Percentiles rank a stretch among this genome's conserved stretches.
Conservation (phyloP, 2,329 filamentous ascomycete genomes). For the Parastagonospora avenae region DNA sequence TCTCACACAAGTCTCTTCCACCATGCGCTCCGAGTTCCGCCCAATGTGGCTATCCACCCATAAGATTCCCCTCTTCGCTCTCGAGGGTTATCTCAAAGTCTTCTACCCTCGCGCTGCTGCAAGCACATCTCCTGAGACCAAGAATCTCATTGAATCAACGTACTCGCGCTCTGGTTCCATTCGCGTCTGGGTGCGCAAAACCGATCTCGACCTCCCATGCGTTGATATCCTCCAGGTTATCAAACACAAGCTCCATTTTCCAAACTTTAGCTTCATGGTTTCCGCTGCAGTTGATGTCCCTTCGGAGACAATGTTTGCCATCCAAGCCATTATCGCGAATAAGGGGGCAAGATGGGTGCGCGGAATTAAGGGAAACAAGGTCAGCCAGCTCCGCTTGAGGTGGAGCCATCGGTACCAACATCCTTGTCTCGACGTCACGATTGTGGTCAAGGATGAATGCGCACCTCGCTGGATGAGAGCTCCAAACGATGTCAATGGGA, state of each 20-base stretch:
- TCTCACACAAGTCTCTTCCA: constrained; percentile 25
- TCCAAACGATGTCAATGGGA: background rate
- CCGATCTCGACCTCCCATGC: constrained; percentile 1
- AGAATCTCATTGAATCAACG: constrained; percentile 7
- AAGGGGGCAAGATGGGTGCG: constrained; percentile 15
- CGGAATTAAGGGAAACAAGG: constrained; percentile 7
- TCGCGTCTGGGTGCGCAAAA: constrained; percentile 14
- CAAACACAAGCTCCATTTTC: constrained; percentile 24
- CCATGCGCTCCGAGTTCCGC: constrained; percentile 34
- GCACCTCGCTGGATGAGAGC: constrained; percentile 24
- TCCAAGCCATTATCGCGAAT: constrained; percentile 20
- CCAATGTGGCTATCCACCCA: constrained; percentile 29
- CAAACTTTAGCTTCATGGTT: constrained; percentile 13
- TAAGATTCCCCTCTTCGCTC: constrained; percentile 18
- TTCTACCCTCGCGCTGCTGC: constrained; percentile 18
- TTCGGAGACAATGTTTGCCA: background rate
- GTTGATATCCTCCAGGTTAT: constrained; percentile 19
- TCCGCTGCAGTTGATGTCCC: background rate
- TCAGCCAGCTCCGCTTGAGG: constrained; percentile 19
- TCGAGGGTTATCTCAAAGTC: constrained; percentile 23
- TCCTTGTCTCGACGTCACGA: background rate
- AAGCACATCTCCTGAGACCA: background rate
- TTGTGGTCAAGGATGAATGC: constrained; percentile 23
- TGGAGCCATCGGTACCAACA: background rate
- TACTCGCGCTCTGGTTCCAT: constrained; percentile 11